phyloP scores from a whole-genome alignment of 208 protist species.

The Trypanosoma platydactyli region DNA sequence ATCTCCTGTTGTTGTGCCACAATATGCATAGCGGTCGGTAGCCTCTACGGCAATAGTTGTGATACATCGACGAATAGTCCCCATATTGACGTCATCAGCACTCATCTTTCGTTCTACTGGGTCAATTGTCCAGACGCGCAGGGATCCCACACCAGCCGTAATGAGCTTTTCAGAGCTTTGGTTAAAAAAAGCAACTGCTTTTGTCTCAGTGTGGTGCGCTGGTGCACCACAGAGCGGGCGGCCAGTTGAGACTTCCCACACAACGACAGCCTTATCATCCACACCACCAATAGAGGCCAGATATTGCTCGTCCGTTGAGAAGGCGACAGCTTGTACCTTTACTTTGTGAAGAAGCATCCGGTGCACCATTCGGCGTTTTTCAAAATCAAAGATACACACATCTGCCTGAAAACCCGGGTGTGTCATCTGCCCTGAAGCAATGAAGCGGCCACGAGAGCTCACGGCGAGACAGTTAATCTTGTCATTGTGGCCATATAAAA shows the following conservation, averaged over 20 bases:
- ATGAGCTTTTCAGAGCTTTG: slow-evolving; percentile 83
- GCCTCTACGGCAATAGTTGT: slow-evolving; percentile 78
- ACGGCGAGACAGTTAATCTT: slow-evolving; percentile 93
- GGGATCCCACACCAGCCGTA: slow-evolving; percentile 81
- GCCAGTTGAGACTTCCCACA: slow-evolving; percentile 93
- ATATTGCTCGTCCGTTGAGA: slow-evolving; percentile 92
- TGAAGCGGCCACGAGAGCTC: slow-evolving; percentile 86
- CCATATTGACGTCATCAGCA: slow-evolving; percentile 88
- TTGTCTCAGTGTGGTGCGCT: slow-evolving; percentile 77
- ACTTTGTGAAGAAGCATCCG: slow-evolving; percentile 95
- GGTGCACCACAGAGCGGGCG: slow-evolving; percentile 89
- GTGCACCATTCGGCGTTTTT: slow-evolving; percentile 81
- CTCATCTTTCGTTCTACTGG: slow-evolving; percentile 87
- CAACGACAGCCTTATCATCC: slow-evolving; percentile 95
- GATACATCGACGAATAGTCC: slow-evolving; percentile 81
- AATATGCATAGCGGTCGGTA: slow-evolving; percentile 91
- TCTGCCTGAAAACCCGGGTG: slow-evolving; percentile 95
- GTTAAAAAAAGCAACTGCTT: slow-evolving; percentile 87
- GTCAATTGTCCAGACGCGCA: slow-evolving; percentile 94
- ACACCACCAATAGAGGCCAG: slow-evolving; percentile 93
- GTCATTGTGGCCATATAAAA: slow-evolving; percentile 95
- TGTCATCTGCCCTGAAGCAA: slow-evolving; percentile 94
- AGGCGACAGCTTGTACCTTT: slow-evolving; percentile 93
- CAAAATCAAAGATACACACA: slow-evolving; percentile 93
- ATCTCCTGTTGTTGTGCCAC: slow-evolving; percentile 92